These are phyloP conservation scores for Apostasia shenzhenica DNA, from an alignment of 106 monocot species.

Conservation along the genomic window DNA sequence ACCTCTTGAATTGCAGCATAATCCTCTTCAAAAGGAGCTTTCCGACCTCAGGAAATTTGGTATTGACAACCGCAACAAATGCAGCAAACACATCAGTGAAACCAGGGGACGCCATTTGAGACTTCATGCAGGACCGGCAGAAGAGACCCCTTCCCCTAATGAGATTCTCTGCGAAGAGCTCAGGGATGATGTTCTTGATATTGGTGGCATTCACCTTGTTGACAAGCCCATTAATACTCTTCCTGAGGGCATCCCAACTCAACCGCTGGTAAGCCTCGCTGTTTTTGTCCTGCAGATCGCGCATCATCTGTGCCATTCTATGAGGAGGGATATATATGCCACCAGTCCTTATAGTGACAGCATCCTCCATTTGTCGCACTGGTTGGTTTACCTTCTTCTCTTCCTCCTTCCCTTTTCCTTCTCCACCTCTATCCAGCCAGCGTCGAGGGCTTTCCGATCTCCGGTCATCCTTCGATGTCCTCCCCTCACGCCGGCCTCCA, in stretches of 20 bases:
- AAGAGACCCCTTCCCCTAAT: conserved; percentile 82
- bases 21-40: conserved; percentile 70
- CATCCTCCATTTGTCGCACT: conserved; percentile 26
- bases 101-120: conserved; percentile 92
- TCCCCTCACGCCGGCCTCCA: not conserved
- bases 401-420: conserved; percentile 14
- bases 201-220: conserved; percentile 97
- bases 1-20: conserved; percentile 78
- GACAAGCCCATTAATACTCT: conserved; percentile 91
- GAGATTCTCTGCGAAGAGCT: conserved; percentile 89
- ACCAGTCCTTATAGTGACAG: conserved; percentile 45
- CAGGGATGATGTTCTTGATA: conserved; percentile 91
- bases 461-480: not conserved
- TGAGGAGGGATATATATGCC: conserved; percentile 85
- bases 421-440: conserved; percentile 8
- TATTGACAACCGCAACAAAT: conserved; percentile 89
- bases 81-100: conserved; percentile 93
- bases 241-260: conserved; percentile 88
- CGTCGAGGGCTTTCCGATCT: conserved; percentile 1
- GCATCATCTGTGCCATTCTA: conserved; percentile 83
- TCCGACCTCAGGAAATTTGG: conserved; percentile 89
- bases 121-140: conserved; percentile 93
- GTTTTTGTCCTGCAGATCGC: conserved; percentile 78
- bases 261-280: conserved; percentile 78
- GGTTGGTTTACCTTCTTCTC: conserved; percentile 11